Percentiles rank a stretch among this genome's conserved stretches.
Evolutionary conservation across 176 grass and related monocot genomes (phyloP).

Genomic region (Stipa capillata): DNA sequence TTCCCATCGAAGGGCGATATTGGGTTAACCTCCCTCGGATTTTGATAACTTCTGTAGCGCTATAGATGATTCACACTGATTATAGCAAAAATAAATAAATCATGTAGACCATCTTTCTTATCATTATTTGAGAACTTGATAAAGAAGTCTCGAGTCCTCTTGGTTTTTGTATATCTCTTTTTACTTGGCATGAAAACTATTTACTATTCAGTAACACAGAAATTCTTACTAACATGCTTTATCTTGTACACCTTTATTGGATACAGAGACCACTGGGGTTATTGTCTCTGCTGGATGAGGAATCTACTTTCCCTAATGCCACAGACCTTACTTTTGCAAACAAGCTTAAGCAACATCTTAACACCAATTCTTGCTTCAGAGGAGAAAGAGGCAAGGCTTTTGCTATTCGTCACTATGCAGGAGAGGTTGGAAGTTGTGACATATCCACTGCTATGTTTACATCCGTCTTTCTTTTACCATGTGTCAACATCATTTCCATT

Average conservation of each 20-base stretch:
- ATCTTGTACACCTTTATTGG: slow-evolving; percentile 3
- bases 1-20: not conserved
- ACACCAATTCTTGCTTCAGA: slow-evolving; percentile 70
- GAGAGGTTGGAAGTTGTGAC: slow-evolving; percentile 72
- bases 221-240: slow-evolving; percentile 15
- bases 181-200: not conserved
- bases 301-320: slow-evolving; percentile 94
- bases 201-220: not conserved
- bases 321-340: slow-evolving; percentile 93
- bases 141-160: not conserved
- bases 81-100: no score
- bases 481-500: not conserved
- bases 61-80: no score
- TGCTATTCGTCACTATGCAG: slow-evolving; percentile 74
- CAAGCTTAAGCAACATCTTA: slow-evolving; percentile 91
- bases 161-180: not conserved
- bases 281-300: slow-evolving; percentile 92
- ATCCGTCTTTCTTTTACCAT: slow-evolving; percentile 9
- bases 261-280: slow-evolving; percentile 83
- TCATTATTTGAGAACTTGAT: not conserved
- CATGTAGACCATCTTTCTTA: not conserved
- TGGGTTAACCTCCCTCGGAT: not conserved
- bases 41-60: not conserved
- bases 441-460: not conserved
- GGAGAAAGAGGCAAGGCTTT: slow-evolving; percentile 92